Percentiles rank a stretch among this genome's conserved stretches.
These are phyloP conservation scores for Corrigiola litoralis DNA, from an alignment of 179 eudicot species.

Conservation along the genomic window DNA sequence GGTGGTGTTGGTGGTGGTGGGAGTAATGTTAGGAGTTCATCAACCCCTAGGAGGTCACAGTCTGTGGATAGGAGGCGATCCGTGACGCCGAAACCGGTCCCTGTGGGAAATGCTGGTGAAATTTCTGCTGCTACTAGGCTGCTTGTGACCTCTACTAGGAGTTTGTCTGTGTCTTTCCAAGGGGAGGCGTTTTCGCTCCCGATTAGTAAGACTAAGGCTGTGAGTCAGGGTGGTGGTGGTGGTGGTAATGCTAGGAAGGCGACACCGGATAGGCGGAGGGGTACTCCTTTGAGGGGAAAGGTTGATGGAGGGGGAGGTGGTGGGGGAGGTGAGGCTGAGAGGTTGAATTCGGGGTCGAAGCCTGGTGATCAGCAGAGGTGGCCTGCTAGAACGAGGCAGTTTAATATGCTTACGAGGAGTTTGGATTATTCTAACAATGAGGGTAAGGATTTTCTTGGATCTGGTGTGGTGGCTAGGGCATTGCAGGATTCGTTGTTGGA, in stretches of 20 bases:
- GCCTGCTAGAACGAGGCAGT: conserved; percentile 64
- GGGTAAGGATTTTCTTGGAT: conserved; percentile 47
- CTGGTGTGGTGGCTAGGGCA: conserved; percentile 55
- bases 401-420: conserved; percentile 54
- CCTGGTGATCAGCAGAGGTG: conserved; percentile 73
- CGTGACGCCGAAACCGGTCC: conserved; percentile 30
- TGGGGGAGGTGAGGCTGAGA: conserved; percentile 60
- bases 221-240: conserved; percentile 34
- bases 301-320: conserved; percentile 37
- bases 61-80: conserved; percentile 77
- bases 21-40: conserved; percentile 20
- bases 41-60: conserved; percentile 59
- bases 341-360: conserved; percentile 31
- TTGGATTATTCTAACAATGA: conserved; percentile 47
- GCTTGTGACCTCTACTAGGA: conserved; percentile 76
- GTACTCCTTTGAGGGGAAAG: conserved; percentile 63
- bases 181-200: conserved; percentile 87
- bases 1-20: conserved; percentile 37
- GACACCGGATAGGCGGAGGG: conserved; percentile 77
- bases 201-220: conserved; percentile 73
- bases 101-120: conserved; percentile 42
- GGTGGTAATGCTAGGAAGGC: conserved; percentile 46
- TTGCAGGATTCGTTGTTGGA: conserved; percentile 55
- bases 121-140: conserved; percentile 69
- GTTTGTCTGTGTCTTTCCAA: conserved; percentile 91